Percentiles rank a stretch among this genome's conserved stretches.
phyloP scores from a whole-genome alignment of 208 protist species.

The Acanthamoeba triangularis region DNA sequence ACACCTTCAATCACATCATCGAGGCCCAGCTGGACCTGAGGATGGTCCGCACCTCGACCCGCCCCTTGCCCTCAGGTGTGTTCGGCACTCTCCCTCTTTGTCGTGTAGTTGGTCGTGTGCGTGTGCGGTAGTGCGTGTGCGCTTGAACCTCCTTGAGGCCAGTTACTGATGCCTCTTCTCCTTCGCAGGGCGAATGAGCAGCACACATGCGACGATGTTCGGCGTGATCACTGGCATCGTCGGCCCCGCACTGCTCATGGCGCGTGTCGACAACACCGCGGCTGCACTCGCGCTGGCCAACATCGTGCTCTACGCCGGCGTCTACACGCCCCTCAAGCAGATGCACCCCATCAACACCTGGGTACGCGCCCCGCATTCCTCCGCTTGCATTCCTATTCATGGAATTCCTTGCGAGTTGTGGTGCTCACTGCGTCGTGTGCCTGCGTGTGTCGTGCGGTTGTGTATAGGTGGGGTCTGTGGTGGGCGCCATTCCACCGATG shows the following conservation, averaged over 20 bases:
- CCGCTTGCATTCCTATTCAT: no score
- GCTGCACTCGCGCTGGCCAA: conserved; percentile 77
- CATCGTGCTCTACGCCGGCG: conserved; percentile 79
- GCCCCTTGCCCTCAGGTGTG: neutral
- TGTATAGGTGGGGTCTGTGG: conserved; percentile 77
- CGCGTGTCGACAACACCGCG: neutral
- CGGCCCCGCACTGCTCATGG: neutral
- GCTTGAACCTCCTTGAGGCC: neutral
- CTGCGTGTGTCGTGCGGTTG: neutral
- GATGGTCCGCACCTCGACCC: conserved; percentile 34
- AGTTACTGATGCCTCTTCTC: neutral
- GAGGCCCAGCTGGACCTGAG: neutral
- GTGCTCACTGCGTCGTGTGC: no score
- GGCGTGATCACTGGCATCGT: conserved; percentile 25
- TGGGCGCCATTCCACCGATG: conserved; percentile 85
- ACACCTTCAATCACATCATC: conserved; percentile 37
- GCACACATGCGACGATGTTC: conserved; percentile 1
- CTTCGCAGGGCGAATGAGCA: conserved; percentile 29
- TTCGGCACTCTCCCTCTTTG: neutral
- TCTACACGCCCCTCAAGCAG: conserved; percentile 83
- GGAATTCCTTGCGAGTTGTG: no score
- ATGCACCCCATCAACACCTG: conserved; percentile 81
- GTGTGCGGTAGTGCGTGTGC: no score
- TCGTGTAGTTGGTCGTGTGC: no score
- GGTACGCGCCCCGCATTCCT: neutral